A percentile compares a stretch with the other conserved stretches of the same genome.
Conservation (phyloP, 805 yeast genomes). For the Kodamaea neixiangensis region DNA sequence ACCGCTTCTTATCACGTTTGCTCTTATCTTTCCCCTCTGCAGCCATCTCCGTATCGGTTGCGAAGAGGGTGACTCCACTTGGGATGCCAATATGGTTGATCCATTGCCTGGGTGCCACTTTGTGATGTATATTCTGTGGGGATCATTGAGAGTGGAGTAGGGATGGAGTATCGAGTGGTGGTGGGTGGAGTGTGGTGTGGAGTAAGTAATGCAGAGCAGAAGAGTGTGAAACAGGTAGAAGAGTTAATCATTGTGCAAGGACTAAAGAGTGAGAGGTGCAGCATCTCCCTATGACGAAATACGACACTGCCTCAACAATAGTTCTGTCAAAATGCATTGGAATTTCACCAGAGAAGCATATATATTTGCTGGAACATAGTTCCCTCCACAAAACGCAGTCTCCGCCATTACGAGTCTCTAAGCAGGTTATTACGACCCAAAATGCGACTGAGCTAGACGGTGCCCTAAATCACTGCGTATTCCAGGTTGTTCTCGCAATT, state of each 20-base stretch:
- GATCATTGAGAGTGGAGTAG: too few relatives aligned
- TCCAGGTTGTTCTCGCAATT: background rate
- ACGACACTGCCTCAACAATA: background rate
- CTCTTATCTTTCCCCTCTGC: slow-evolving; percentile 7
- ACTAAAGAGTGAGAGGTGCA: too few relatives aligned
- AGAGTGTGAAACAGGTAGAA: too few relatives aligned
- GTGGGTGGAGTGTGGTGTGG: background rate
- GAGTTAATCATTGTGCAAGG: too few relatives aligned
- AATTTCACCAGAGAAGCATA: background rate
- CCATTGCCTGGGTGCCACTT: background rate
- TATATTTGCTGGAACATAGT: background rate
- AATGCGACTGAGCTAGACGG: background rate
- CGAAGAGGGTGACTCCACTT: slow-evolving; percentile 1
- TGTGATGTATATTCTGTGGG: too few relatives aligned
- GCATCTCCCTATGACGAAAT: too few relatives aligned
- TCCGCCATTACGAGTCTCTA: background rate
- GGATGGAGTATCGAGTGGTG: background rate
- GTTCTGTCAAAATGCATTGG: background rate
- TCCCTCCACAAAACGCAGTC: background rate
- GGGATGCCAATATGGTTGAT: background rate
- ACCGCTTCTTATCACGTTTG: slow-evolving; percentile 6
- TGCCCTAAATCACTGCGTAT: background rate
- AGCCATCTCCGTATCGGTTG: background rate
- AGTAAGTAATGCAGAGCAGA: too few relatives aligned
- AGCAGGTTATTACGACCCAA: background rate